Evolutionary conservation across 164 flowering plant genomes (phyloP).

Genomic region (Vitis rotundifolia): DNA sequence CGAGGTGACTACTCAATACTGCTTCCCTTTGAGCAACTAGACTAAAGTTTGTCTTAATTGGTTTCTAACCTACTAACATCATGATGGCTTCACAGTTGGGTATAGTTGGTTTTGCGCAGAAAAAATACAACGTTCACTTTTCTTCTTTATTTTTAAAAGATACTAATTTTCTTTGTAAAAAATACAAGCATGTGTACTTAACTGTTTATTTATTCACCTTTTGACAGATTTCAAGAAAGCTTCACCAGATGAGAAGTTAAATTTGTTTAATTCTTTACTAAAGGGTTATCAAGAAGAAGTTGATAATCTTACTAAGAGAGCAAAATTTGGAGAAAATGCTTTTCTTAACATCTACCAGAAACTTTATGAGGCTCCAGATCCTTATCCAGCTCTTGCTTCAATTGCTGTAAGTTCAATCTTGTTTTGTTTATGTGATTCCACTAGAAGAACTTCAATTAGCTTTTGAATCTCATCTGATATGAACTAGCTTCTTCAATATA

Average conservation of each 20-base stretch:
- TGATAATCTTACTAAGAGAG: slow-evolving; percentile 96
- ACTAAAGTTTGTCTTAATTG: background rate
- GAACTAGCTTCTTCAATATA: background rate
- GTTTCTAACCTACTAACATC: no score
- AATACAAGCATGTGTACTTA: background rate
- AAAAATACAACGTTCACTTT: no score
- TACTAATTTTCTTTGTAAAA: background rate
- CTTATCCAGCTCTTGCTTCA: slow-evolving; percentile 92
- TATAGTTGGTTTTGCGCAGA: background rate
- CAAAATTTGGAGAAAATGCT: slow-evolving; percentile 98
- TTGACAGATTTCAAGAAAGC: slow-evolving; percentile 93
- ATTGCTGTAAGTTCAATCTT: slow-evolving; percentile 61
- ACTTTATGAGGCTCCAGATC: slow-evolving; percentile 98
- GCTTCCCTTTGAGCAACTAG: background rate
- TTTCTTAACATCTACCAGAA: slow-evolving; percentile 97
- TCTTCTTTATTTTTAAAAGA: background rate
- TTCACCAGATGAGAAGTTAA: slow-evolving; percentile 81
- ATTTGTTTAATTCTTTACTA: slow-evolving; percentile 81
- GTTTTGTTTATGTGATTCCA: background rate
- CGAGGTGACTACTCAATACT: slow-evolving; percentile 54
- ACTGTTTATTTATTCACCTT: background rate
- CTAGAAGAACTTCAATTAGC: background rate
- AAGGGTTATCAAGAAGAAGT: slow-evolving; percentile 99
- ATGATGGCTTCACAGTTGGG: background rate
- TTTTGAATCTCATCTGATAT: background rate